phyloP scores from a whole-genome alignment of 2,329 filamentous ascomycete genomes.

The Rutstroemia sp. region DNA sequence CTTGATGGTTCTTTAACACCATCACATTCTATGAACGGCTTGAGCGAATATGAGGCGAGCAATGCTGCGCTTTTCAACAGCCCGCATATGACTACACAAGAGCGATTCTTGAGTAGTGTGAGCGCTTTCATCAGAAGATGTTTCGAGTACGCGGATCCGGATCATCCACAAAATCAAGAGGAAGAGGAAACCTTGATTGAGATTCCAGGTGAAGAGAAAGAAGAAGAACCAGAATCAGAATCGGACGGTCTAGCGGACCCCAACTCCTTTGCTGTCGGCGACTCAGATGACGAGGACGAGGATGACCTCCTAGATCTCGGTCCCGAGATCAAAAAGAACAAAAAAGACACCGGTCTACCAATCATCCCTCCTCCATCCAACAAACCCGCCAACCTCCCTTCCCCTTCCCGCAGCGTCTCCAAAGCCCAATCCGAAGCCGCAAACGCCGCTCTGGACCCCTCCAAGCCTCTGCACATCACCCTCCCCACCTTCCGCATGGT shows the following conservation, averaged over 20 bases:
- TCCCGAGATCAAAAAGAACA: constrained; percentile 32
- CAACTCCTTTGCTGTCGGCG: constrained; percentile 66
- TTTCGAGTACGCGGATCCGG: constrained; percentile 96
- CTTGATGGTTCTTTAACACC: constrained; percentile 67
- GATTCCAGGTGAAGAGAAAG: not conserved
- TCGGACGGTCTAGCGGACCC: constrained; percentile 31
- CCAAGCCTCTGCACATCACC: constrained; percentile 90
- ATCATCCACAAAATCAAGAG: constrained; percentile 54
- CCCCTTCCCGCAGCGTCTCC: constrained; percentile 36
- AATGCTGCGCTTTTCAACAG: constrained; percentile 28
- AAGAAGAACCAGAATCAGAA: constrained; percentile 3
- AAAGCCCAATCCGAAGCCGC: constrained; percentile 68
- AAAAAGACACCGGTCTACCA: constrained; percentile 22
- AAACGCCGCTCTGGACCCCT: constrained; percentile 85
- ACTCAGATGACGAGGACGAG: constrained; percentile 58
- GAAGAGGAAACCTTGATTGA: not conserved
- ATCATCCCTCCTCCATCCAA: constrained; percentile 15
- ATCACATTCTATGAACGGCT: constrained; percentile 49
- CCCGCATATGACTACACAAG: constrained; percentile 59
- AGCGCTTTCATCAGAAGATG: constrained; percentile 93
- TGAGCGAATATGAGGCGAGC: constrained; percentile 37
- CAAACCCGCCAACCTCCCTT: not conserved
- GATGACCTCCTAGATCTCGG: constrained; percentile 56
- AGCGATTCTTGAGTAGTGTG: constrained; percentile 85
- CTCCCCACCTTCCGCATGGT: constrained; percentile 98